These are phyloP conservation scores for Mercurialis annua DNA, from an alignment of 345 rosid genomes.

Conservation along the genomic window DNA sequence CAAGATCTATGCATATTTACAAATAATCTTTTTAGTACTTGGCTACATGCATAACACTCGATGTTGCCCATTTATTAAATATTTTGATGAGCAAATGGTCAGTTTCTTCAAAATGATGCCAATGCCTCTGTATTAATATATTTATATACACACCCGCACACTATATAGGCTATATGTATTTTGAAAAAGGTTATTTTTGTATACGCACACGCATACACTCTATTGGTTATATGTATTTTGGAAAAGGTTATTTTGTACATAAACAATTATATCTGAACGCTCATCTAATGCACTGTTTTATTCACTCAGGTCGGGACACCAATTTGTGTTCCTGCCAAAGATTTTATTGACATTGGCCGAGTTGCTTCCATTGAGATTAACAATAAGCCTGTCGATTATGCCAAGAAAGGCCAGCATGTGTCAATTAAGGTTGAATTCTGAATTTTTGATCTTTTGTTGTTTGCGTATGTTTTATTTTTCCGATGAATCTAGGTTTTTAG, in stretches of 20 bases:
- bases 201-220: no score
- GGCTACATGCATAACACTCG: no score
- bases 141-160: no score
- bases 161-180: no score
- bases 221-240: no score
- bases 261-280: neutral
- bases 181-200: no score
- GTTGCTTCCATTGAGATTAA: constrained; percentile 77
- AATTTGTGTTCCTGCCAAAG: constrained; percentile 75
- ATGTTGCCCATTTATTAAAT: no score
- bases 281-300: no score
- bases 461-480: neutral
- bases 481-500: neutral
- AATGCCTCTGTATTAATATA: neutral
- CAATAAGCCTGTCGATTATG: constrained; percentile 68
- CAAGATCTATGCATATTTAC: no score
- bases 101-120: neutral
- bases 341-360: constrained; percentile 81
- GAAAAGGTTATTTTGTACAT: neutral
- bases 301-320: constrained; percentile 84
- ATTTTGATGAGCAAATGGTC: neutral
- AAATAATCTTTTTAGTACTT: no score
- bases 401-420: constrained; percentile 77
- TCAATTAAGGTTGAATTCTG: constrained; percentile 71
- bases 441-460: neutral